Evolutionary conservation across 176 grass and related monocot genomes (phyloP).

Genomic region (Carex kokanica): DNA sequence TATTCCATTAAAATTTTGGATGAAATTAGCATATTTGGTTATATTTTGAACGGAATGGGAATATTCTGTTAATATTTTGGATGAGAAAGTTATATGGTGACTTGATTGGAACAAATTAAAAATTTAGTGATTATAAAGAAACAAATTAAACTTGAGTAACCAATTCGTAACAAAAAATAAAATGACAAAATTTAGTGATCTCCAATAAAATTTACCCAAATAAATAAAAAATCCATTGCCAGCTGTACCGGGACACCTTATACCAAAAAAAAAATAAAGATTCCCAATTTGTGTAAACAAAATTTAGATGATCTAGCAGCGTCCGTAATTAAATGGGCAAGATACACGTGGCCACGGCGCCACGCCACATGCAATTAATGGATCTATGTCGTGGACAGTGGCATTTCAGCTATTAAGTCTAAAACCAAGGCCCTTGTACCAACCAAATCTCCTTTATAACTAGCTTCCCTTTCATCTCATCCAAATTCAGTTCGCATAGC

Average conservation of each 20-base stretch:
- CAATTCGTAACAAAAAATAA: too few species aligned
- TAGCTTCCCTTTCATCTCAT: not conserved
- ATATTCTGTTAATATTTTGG: too few species aligned
- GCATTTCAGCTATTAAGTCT: constrained; percentile 15
- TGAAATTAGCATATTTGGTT: too few species aligned
- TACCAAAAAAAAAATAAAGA: not conserved
- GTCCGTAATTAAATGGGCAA: not conserved
- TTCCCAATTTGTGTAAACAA: not conserved
- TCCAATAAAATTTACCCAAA: too few species aligned
- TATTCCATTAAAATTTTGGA: too few species aligned
- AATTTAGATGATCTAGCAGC: not conserved
- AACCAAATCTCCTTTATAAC: constrained; percentile 3
- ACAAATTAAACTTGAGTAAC: too few species aligned
- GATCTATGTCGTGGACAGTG: not conserved
- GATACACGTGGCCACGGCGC: constrained; percentile 3
- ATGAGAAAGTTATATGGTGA: too few species aligned
- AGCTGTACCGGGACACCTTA: not conserved
- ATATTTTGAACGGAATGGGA: too few species aligned
- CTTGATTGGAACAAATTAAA: too few species aligned
- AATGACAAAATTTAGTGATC: too few species aligned
- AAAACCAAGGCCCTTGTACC: not conserved
- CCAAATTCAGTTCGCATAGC: not conserved
- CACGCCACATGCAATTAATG: not conserved
- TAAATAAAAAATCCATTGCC: not conserved
- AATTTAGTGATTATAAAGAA: too few species aligned